Base-by-base conservation (phyloP, 108 stramenopile species). In the Phaeodactylum tricornutum region DNA sequence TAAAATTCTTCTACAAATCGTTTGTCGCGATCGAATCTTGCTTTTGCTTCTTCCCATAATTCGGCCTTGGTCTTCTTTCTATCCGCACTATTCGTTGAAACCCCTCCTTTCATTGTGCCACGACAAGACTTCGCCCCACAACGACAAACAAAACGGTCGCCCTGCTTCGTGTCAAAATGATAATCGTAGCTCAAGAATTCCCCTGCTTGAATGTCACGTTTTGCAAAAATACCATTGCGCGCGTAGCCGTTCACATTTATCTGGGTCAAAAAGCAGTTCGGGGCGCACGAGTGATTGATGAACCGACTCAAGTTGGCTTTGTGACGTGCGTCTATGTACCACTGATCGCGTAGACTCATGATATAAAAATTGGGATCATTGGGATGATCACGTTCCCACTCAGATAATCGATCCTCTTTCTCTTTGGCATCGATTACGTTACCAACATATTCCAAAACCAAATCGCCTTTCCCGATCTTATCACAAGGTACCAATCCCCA, bases 201-300 rank as follows among this genome's bases (percentile, higher is more conserved):
- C n/a, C 90, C 90, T 28, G 72, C 66, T 0, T 29, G 24, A 12
- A 93, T 78, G 50, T 91, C 87, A 6, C 57, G 54, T 26, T 72
- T 55, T 24, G 78, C 79, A 36, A 84, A 67, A 47, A 96, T 90
- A 29, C 81, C 90, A 46, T 92, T 81, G n/a, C 88, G 74, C 36
- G 67, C 83, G 31, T 71, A 52, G 8, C 95, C 95, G 8, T 55
- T 65, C 7, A 94, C 92, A 55, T 89, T 93, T 48, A 86, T 64
- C 6, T 63, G 79, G 37, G 72, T 61, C 36, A 94, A 62, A 30
- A 81, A 69, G 65, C 95, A 94, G 55, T 96, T 96, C 0, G 93
- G 93, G 38, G 85, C 75, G 55, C 95, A 96, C 15, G 85, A 86
- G 50, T 96, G 96, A 50, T 96, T 96, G 71, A 96, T 94, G 55